A percentile compares a stretch with the other conserved stretches of the same genome.
Evolutionary conservation across 2,329 filamentous ascomycete species (phyloP).

Genomic region (Fusarium fujikuroi): DNA sequence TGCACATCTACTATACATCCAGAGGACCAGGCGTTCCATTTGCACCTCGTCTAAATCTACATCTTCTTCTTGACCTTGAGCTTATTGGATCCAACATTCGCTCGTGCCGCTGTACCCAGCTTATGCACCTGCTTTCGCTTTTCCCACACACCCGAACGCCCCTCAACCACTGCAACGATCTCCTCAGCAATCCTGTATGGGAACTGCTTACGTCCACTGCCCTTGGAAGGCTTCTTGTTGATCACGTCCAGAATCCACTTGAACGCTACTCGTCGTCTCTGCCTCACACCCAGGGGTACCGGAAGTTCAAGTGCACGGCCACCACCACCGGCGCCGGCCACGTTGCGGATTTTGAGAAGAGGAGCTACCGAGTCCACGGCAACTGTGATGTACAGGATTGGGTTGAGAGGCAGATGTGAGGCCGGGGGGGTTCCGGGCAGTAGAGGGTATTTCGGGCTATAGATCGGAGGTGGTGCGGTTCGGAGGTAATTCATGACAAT

Average conservation of each 20-base stretch:
- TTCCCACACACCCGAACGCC: slow-evolving; percentile 85
- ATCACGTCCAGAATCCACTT: slow-evolving; percentile 91
- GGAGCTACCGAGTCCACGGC: slow-evolving; percentile 95
- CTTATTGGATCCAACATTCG: slow-evolving; percentile 69
- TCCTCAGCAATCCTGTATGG: slow-evolving; percentile 85
- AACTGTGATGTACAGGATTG: slow-evolving; percentile 86
- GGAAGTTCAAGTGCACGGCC: slow-evolving; percentile 87
- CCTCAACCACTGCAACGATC: slow-evolving; percentile 88
- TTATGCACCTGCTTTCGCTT: slow-evolving; percentile 82
- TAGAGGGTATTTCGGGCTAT: slow-evolving; percentile 76
- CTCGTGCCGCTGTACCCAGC: slow-evolving; percentile 79
- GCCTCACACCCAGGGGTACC: slow-evolving; percentile 76
- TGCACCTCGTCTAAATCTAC: slow-evolving; percentile 33
- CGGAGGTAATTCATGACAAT: slow-evolving; percentile 85
- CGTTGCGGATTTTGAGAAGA: slow-evolving; percentile 79
- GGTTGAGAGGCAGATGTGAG: slow-evolving; percentile 85
- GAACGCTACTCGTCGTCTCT: slow-evolving; percentile 82
- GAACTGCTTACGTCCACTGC: slow-evolving; percentile 77
- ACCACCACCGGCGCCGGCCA: slow-evolving; percentile 85
- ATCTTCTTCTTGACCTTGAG: slow-evolving; percentile 51
- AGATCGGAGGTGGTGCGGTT: slow-evolving; percentile 81
- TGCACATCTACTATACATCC: slow-evolving; percentile 46
- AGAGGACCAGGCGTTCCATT: slow-evolving; percentile 2
- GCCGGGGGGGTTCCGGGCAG: slow-evolving; percentile 81
- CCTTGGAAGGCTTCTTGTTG: slow-evolving; percentile 77